Evolutionary conservation across 257 asterid species (phyloP).

Genomic region (Euphrasia confusa): DNA sequence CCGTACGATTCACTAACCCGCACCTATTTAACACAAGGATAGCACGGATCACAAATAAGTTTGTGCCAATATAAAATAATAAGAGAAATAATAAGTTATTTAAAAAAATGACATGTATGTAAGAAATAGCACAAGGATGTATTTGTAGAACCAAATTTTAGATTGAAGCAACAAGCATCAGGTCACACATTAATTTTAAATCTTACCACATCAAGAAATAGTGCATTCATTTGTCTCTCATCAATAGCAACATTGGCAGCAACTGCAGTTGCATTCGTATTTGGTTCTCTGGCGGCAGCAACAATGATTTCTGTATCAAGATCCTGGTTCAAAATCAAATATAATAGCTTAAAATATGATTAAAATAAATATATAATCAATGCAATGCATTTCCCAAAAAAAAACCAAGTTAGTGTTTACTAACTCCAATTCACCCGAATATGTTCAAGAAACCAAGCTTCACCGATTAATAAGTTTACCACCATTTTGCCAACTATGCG

Average conservation of each 20-base stretch:
- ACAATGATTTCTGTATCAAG: conserved; percentile 88
- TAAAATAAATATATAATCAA: background rate
- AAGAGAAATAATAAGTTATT: background rate
- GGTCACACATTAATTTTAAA: background rate
- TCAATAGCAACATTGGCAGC: conserved; percentile 77
- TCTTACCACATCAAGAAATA: conserved; percentile 88
- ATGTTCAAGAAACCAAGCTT: background rate
- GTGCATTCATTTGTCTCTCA: conserved; percentile 92
- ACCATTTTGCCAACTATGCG: conserved; percentile 7
- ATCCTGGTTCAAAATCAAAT: conserved; percentile 39
- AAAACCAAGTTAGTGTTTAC: background rate
- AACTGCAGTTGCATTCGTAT: conserved; percentile 71
- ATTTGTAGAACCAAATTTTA: background rate
- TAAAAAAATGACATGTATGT: background rate
- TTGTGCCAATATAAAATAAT: background rate
- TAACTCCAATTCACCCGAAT: background rate
- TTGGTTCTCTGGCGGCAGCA: conserved; percentile 71
- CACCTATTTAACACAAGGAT: conserved; percentile 40
- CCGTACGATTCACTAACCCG: conserved; percentile 96
- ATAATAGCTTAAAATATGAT: background rate
- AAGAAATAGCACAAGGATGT: background rate
- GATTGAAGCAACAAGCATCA: background rate
- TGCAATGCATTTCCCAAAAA: background rate
- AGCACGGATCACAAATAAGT: conserved; percentile 13
- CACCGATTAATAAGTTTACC: background rate